Conservation (phyloP, 164 flowering plant genomes). For the Dillenia suffruticosa region DNA sequence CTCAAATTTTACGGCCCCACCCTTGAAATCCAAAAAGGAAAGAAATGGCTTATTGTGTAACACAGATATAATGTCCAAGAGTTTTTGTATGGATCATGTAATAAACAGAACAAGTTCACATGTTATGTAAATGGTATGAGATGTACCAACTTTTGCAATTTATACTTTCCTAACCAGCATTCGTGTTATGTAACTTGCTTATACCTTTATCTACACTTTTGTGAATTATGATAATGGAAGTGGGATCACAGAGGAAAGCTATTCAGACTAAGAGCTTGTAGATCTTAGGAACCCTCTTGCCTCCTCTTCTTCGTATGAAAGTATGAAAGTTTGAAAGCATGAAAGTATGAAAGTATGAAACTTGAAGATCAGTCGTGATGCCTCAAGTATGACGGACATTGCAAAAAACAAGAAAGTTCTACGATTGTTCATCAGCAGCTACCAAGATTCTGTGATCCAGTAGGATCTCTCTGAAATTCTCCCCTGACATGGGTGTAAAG, state of each 20-base stretch:
- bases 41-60: neutral
- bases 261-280: no score
- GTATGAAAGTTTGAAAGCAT: neutral
- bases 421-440: neutral
- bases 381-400: neutral
- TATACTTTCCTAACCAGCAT: no score
- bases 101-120: neutral
- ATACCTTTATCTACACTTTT: no score
- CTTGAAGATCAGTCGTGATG: neutral
- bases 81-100: neutral
- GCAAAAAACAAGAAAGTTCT: neutral
- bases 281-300: no score
- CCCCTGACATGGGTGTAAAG: neutral
- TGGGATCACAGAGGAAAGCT: no score
- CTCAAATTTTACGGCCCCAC: neutral
- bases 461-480: slow-evolving; percentile 12
- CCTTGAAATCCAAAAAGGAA: neutral
- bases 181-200: no score
- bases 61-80: no score
- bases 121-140: no score
- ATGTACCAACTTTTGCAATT: no score
- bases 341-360: no score
- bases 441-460: slow-evolving; percentile 7
- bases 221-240: no score
- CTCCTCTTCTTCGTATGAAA: neutral